Evolutionary conservation across 1,139 yeast species (phyloP), one percentile per base, ranked within the genome.

Genomic region (Scheffersomyces parashehatae): DNA sequence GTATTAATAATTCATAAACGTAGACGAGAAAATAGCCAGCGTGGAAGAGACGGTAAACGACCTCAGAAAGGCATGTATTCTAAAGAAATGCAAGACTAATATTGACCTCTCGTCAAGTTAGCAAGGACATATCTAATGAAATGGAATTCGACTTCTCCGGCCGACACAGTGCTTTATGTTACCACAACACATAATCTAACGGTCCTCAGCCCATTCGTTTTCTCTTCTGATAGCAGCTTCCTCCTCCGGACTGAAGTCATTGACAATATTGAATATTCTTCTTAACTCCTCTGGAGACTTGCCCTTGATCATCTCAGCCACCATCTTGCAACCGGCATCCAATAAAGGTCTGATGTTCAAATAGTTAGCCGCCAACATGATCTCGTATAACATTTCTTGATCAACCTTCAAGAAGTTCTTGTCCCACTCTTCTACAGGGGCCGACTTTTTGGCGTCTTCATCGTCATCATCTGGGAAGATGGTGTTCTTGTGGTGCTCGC

Each of bases 171-270:
- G 20, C 20, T 16, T 16, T 16, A 13, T 2, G 20, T 6, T 8
- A 9, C 26, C 26, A 7, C 26, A 20, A 6, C 7, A 20, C 26
- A 20, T 16, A 16, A 16, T 6, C 65, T 65, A 90, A 62, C 97
- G 90, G 66, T 93, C 99, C 66, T 93, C 99, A 20, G 99, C 99
- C 99, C 99, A 93, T 67, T 93, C 99, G 64, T 93, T 93, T 68
- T 93, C 99, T 60, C 97, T 82, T 62, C 95, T 85, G 55, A 95
- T 93, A 44, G 97, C 98, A 39, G 95, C 97, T 70, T 93, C 99
- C 67, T 95, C 99, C 65, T 95, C 99, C 3, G 98, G 97, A 34
- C 96, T 88, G 68, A 95, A 93, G 66, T 95, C 99, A 64, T 91
- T 89, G 47, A 86, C 95, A 56, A 95, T 95, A 67, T 95, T 95